Conservation (phyloP, 2,329 filamentous ascomycete species). For the Monascus ruber region DNA sequence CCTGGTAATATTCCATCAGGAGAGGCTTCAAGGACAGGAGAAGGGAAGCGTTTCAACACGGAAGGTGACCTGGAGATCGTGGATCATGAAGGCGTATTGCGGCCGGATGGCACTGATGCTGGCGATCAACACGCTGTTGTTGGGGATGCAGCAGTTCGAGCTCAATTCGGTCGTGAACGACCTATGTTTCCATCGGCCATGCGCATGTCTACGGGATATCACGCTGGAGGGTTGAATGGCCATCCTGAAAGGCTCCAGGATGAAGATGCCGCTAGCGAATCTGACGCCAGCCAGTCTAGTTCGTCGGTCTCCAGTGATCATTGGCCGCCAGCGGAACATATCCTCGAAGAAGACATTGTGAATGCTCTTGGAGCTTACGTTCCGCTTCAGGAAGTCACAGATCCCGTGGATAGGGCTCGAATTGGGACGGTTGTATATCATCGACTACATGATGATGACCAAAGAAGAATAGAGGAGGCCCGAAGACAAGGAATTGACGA, state of each 20-base stretch:
- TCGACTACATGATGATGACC: conserved; percentile 29
- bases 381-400: conserved; percentile 30
- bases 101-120: conserved; percentile 49
- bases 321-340: conserved; percentile 30
- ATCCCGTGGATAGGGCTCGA: conserved; percentile 30
- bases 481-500: conserved; percentile 45
- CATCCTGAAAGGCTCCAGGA: conserved; percentile 6
- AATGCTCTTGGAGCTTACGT: conserved; percentile 32
- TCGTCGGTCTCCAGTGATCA: conserved; percentile 18
- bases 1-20: conserved; percentile 56
- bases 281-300: conserved; percentile 13
- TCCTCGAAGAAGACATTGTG: conserved; percentile 31
- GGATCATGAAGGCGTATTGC: conserved; percentile 49
- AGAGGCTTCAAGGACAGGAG: conserved; percentile 48
- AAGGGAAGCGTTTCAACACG: conserved; percentile 54
- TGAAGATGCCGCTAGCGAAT: conserved; percentile 11
- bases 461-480: conserved; percentile 24
- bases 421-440: conserved; percentile 27
- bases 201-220: conserved; percentile 9
- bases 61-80: conserved; percentile 56
- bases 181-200: conserved; percentile 21
- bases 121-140: conserved; percentile 52
- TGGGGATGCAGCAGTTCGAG: conserved; percentile 32
- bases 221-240: conserved; percentile 3
- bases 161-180: conserved; percentile 22